Evolutionary conservation across 352 stramenopile species (phyloP).

Genomic region (Globisporangium parvum): DNA sequence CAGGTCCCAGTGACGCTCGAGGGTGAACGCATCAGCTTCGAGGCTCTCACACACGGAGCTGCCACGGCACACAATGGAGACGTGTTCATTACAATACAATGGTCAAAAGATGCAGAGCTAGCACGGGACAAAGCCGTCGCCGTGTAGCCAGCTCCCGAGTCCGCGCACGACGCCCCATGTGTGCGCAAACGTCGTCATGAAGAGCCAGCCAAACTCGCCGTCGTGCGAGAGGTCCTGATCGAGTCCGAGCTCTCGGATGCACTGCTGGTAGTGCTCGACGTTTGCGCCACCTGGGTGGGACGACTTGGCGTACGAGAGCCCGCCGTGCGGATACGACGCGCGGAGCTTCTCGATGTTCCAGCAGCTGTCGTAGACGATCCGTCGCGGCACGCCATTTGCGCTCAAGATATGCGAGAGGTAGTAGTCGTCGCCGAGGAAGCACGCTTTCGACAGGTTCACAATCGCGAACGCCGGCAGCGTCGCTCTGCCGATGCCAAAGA

Average conservation of each 20-base stretch:
- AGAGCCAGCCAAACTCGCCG: constrained; percentile 32
- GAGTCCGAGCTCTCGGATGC: constrained; percentile 36
- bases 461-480: constrained; percentile 34
- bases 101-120: constrained; percentile 11
- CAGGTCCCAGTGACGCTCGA: too few species aligned
- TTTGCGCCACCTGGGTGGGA: constrained; percentile 40
- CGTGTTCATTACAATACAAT: too few species aligned
- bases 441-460: constrained; percentile 36
- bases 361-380: constrained; percentile 46
- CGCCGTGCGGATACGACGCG: constrained; percentile 21
- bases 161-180: constrained; percentile 26
- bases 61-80: too few species aligned
- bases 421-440: constrained; percentile 47
- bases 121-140: constrained; percentile 28
- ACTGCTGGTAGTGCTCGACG: constrained; percentile 56
- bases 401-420: constrained; percentile 49
- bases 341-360: constrained; percentile 30
- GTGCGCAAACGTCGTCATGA: constrained; percentile 38
- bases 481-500: constrained; percentile 27
- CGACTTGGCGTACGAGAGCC: constrained; percentile 28
- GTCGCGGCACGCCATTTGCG: constrained; percentile 25
- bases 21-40: too few species aligned
- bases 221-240: constrained; percentile 41
- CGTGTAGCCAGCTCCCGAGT: constrained; percentile 17
- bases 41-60: too few species aligned